phyloP scores from a whole-genome alignment of 768 basidiomycete genomes.

The Porphyrellus cyaneotinctus region DNA sequence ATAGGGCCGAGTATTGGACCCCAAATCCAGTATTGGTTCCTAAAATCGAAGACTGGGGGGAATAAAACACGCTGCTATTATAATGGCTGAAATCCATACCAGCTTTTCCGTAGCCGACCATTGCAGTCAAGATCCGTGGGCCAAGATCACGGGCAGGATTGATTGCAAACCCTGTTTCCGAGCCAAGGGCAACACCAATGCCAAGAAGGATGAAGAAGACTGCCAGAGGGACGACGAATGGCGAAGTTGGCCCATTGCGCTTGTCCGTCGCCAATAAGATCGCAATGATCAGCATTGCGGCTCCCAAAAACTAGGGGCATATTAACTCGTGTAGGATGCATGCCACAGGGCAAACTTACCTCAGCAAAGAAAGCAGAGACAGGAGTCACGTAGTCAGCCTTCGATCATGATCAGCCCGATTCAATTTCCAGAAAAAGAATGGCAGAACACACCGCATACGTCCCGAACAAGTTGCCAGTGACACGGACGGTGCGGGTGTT shows the following conservation, averaged over 20 bases:
- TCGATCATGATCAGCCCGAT: slow-evolving; percentile 9
- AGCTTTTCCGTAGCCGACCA: slow-evolving; percentile 62
- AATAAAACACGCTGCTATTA: background rate
- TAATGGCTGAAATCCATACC: slow-evolving; percentile 35
- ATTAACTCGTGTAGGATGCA: background rate
- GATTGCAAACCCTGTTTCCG: slow-evolving; percentile 62
- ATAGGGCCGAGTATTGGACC: slow-evolving; percentile 58
- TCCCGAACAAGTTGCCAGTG: slow-evolving; percentile 57
- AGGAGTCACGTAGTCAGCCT: slow-evolving; percentile 41
- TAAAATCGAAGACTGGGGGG: slow-evolving; percentile 22
- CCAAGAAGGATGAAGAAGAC: slow-evolving; percentile 57
- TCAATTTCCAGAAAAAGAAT: background rate
- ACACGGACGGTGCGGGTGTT: slow-evolving; percentile 51
- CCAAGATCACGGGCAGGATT: slow-evolving; percentile 75
- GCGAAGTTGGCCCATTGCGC: slow-evolving; percentile 44
- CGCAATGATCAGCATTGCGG: slow-evolving; percentile 50
- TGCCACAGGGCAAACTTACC: slow-evolving; percentile 18
- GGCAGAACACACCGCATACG: slow-evolving; percentile 48
- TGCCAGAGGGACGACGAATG: slow-evolving; percentile 50
- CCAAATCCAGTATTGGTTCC: slow-evolving; percentile 73
- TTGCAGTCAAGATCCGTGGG: slow-evolving; percentile 62
- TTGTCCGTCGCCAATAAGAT: slow-evolving; percentile 54
- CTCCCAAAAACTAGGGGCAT: slow-evolving; percentile 47
- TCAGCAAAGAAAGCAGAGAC: slow-evolving; percentile 47
- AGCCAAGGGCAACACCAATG: slow-evolving; percentile 55